A percentile compares a stretch with the other conserved stretches of the same genome.
These are phyloP conservation scores for Manihot esculenta DNA, from an alignment of 441 rosid genomes.

Conservation along the genomic window DNA sequence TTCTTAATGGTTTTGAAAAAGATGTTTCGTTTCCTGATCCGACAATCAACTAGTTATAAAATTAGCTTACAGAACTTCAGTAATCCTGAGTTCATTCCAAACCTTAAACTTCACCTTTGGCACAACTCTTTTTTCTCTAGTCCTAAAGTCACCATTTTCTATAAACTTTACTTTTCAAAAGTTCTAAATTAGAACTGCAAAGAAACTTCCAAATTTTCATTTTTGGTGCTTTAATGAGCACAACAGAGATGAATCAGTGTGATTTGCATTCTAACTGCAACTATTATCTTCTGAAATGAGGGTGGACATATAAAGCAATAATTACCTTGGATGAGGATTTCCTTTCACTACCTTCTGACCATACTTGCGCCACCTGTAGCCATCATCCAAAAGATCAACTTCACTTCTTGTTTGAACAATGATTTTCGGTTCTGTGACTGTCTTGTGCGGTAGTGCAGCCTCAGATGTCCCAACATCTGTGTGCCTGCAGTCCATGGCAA, in stretches of 20 bases:
- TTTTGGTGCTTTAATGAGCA: not conserved
- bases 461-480: conserved; percentile 33
- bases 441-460: conserved; percentile 51
- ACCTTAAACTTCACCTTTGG: not conserved
- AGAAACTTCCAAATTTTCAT: not conserved
- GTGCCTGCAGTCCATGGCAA: conserved; percentile 42
- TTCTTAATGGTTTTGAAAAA: not conserved
- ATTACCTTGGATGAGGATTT: conserved; percentile 73
- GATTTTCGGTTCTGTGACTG: conserved; percentile 60
- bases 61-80: not conserved
- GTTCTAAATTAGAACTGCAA: not conserved
- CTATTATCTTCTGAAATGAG: not conserved
- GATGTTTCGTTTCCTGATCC: not conserved
- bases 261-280: not conserved
- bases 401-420: conserved; percentile 69
- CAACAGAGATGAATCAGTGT: not conserved
- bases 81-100: not conserved
- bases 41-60: not conserved
- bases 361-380: conserved; percentile 75
- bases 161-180: too few relatives aligned
- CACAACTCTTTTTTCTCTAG: not conserved
- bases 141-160: not conserved
- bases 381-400: conserved; percentile 69
- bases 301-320: conserved; percentile 6
- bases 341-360: conserved; percentile 80